These are phyloP conservation scores for Diaporthe capsici DNA, from an alignment of 2,329 filamentous ascomycete genomes.

Conservation along the genomic window DNA sequence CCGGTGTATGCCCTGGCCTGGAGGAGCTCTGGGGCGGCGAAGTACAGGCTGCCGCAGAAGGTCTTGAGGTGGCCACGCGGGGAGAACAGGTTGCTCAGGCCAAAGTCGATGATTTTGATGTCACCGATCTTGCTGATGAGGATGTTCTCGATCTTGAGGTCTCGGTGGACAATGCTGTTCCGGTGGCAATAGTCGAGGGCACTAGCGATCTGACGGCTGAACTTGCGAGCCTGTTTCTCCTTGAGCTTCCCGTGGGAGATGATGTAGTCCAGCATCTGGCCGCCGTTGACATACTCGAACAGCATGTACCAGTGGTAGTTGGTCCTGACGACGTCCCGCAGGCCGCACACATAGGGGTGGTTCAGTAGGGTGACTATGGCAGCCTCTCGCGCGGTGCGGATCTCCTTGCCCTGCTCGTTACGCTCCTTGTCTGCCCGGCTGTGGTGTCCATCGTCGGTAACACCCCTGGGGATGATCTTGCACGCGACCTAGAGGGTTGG, in stretches of 20 bases:
- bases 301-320: slow-evolving; percentile 99
- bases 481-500: slow-evolving; percentile 81
- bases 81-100: slow-evolving; percentile 94
- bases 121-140: slow-evolving; percentile 99
- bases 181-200: slow-evolving; percentile 97
- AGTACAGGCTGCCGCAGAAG: slow-evolving; percentile 97
- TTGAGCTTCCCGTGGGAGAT: slow-evolving; percentile 98
- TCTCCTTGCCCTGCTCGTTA: slow-evolving; percentile 96
- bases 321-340: slow-evolving; percentile 94
- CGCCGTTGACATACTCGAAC: slow-evolving; percentile 98
- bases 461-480: slow-evolving; percentile 95
- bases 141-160: slow-evolving; percentile 99
- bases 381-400: slow-evolving; percentile 93
- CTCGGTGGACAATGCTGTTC: slow-evolving; percentile 97
- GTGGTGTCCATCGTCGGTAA: slow-evolving; percentile 85
- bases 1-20: slow-evolving; percentile 96
- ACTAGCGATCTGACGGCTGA: slow-evolving; percentile 96
- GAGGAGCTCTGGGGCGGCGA: slow-evolving; percentile 93
- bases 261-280: slow-evolving; percentile 99
- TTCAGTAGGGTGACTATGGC: slow-evolving; percentile 95
- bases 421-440: slow-evolving; percentile 83
- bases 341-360: slow-evolving; percentile 95
- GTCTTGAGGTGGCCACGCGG: slow-evolving; percentile 90
- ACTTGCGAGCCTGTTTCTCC: slow-evolving; percentile 98
- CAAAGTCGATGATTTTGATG: slow-evolving; percentile 99